A percentile compares a stretch with the other conserved stretches of the same genome.
These are phyloP conservation scores for Phalaenopsis aphrodite DNA, from an alignment of 106 monocot genomes.

Conservation along the genomic window DNA sequence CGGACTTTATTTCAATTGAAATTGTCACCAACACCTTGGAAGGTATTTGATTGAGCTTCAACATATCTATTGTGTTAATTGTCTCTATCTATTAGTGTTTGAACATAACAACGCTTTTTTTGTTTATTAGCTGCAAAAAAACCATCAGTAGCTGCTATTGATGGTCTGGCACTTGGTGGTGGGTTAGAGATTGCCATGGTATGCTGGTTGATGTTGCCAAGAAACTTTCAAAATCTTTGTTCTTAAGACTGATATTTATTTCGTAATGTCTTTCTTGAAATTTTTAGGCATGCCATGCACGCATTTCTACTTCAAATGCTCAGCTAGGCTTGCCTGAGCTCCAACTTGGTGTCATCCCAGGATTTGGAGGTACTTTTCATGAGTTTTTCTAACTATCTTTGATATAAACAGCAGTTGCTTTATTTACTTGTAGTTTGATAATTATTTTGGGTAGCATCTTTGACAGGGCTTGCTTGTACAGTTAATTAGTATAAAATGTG, in stretches of 20 bases:
- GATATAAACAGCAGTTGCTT: background rate
- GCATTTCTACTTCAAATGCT: slow-evolving; percentile 61
- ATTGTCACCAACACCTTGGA: slow-evolving; percentile 65
- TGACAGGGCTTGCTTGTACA: background rate
- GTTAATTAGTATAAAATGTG: background rate
- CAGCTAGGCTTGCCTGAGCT: slow-evolving; percentile 77
- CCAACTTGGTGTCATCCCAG: slow-evolving; percentile 78
- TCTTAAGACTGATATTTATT: background rate
- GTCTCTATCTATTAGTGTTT: background rate
- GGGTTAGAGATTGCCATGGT: slow-evolving; percentile 96
- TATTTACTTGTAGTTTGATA: background rate
- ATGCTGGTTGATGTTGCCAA: slow-evolving; percentile 5
- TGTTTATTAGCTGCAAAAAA: slow-evolving; percentile 60
- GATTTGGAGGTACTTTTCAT: slow-evolving; percentile 67
- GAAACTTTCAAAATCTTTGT: background rate
- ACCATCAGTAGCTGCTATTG: slow-evolving; percentile 88
- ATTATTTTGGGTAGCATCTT: background rate
- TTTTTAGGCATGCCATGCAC: slow-evolving; percentile 74
- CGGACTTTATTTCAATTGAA: slow-evolving; percentile 67
- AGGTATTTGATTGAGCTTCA: slow-evolving; percentile 32
- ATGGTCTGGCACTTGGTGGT: slow-evolving; percentile 93
- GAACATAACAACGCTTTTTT: background rate
- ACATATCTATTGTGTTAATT: background rate
- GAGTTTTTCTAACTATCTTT: background rate
- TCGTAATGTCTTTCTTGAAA: background rate